Percentiles rank a stretch among this genome's conserved stretches.
phyloP scores from a whole-genome alignment of 176 grass and related monocot species.

The Musa schizocarpa region DNA sequence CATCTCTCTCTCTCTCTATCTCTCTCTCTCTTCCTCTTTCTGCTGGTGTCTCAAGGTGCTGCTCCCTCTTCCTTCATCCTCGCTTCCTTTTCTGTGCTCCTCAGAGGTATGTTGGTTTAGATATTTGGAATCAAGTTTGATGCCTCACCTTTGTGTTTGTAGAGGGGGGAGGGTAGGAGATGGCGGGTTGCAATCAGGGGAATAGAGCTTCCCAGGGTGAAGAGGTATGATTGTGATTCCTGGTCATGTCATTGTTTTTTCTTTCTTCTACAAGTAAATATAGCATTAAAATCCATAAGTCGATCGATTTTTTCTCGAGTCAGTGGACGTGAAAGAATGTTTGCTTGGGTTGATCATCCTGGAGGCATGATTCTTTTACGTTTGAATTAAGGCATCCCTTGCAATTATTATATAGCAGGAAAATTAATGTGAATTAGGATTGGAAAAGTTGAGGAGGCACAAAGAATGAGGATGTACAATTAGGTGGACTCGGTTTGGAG shows the following conservation, averaged over 20 bases:
- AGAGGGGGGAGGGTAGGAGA: conserved; percentile 28
- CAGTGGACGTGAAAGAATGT: neutral
- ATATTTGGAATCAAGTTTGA: neutral
- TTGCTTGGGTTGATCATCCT: no score
- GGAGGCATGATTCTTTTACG: no score
- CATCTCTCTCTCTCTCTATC: neutral
- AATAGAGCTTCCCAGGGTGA: conserved; percentile 39
- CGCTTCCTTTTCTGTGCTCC: neutral
- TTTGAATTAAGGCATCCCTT: neutral
- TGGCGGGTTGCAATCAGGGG: conserved; percentile 46
- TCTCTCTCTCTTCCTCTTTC: neutral
- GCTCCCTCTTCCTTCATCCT: conserved; percentile 10
- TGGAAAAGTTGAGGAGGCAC: neutral
- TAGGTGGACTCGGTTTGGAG: no score
- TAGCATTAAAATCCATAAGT: neutral
- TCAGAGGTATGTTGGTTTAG: neutral
- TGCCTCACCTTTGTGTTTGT: conserved; percentile 8
- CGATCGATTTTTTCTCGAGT: neutral
- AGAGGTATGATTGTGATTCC: conserved; percentile 37
- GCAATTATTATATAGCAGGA: neutral
- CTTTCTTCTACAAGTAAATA: no score
- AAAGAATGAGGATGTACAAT: no score
- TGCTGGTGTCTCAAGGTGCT: neutral
- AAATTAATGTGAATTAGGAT: neutral
- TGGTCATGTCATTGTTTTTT: neutral